phyloP scores from a whole-genome alignment of 2,329 filamentous ascomycete species.

The Ilyonectria mors-panacis region DNA sequence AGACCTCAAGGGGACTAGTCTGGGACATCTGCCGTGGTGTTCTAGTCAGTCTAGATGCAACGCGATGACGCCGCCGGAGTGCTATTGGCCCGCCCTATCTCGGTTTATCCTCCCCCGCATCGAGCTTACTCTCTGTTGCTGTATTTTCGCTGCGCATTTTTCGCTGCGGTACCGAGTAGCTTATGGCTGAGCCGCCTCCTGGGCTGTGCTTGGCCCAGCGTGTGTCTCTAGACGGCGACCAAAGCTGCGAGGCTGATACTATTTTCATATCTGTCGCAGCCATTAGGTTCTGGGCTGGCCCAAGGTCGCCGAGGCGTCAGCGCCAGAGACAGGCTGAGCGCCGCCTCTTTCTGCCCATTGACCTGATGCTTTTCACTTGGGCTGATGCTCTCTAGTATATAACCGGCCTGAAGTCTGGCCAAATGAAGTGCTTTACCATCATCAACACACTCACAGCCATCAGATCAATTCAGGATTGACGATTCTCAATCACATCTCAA shows the following conservation, averaged over 20 bases:
- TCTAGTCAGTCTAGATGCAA: background rate
- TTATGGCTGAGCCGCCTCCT: conserved; percentile 20
- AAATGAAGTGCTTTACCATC: background rate
- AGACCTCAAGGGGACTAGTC: background rate
- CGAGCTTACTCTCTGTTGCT: no score
- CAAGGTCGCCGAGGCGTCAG: conserved; percentile 6
- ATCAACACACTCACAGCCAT: conserved; percentile 5
- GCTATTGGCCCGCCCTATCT: conserved; percentile 18
- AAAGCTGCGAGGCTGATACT: conserved; percentile 10
- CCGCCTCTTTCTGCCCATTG: conserved; percentile 1
- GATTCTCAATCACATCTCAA: background rate
- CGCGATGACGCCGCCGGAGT: background rate
- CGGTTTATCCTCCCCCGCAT: background rate
- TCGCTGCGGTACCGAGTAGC: background rate
- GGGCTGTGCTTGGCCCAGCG: conserved; percentile 18
- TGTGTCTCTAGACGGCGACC: background rate
- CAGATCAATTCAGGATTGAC: background rate
- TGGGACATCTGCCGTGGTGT: conserved; percentile 5
- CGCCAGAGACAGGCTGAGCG: conserved; percentile 1
- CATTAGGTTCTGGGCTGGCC: background rate
- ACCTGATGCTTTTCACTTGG: background rate
- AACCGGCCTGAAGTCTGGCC: background rate
- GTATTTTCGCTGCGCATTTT: background rate
- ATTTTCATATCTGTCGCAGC: conserved; percentile 24
- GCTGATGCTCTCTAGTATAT: conserved; percentile 17